Evolutionary conservation across 192 early-diverging fungal genomes (phyloP), one percentile per base, ranked within the genome.

Genomic region (Radiomyces spectabilis): DNA sequence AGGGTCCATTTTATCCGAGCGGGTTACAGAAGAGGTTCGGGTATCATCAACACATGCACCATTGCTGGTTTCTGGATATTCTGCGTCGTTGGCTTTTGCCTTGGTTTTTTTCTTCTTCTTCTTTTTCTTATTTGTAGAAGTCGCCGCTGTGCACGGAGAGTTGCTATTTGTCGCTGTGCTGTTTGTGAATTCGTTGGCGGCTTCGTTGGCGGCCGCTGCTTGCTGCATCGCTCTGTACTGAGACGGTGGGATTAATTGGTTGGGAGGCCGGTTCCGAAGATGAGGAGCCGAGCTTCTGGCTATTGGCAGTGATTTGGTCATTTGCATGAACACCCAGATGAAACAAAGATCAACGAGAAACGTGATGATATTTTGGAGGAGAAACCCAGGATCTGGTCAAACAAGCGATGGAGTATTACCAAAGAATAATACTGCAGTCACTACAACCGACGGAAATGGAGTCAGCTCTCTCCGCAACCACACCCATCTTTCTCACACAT

Each of bases 321-420:
- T 48, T 48, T 48, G 46, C 46, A 48, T 48, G 46, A 48, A 48
- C 5, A 48, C 25, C 46, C 46, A 48, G 16, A 48, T 48, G 30
- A 48, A 48, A 25, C 24, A 48, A 27, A 48, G 46, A 6, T 48
- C 24, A 13, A 48, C n/a, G n/a, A 9, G 24, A 48, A 48, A 4
- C 24, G 24, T 21, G 46, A 30, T 27, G 46, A 48, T 21, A 48
- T 48, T 15, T 16, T 48, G 46, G 15, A 27, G 24, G 41, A 9
- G 24, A 43, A 43, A 43, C 24, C 12, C 25, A 22, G 24, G 46
- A 48, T 27, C n/a, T n/a, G n/a, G n/a, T n/a, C n/a, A n/a, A n/a
- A n/a, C n/a, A n/a, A n/a, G n/a, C n/a, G n/a, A n/a, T n/a, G n/a
- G n/a, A n/a, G n/a, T n/a, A n/a, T n/a, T n/a, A n/a, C n/a, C n/a